Conservation (phyloP, 1,139 yeast species). For the Saccharomyces uvarum region DNA sequence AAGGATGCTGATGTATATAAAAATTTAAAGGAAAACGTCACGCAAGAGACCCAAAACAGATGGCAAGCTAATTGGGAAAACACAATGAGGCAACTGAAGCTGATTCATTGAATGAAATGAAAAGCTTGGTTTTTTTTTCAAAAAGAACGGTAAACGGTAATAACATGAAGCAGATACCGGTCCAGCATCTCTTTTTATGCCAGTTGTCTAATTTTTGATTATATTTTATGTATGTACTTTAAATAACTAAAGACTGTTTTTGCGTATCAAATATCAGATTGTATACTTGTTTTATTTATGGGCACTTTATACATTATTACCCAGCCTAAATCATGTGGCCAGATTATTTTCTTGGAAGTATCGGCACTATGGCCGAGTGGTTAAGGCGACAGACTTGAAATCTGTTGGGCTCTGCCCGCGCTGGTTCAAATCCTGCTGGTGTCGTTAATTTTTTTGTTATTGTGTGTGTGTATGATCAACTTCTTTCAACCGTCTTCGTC, state of each 20-base stretch:
- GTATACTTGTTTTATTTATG: no score
- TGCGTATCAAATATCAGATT: no score
- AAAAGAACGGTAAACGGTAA: not conserved
- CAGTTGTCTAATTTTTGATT: no score
- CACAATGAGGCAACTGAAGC: slow-evolving; percentile 21
- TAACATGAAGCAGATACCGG: not conserved
- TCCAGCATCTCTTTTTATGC: not conserved
- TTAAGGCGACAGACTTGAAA: slow-evolving; percentile 30
- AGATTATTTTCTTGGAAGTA: slow-evolving; percentile 5
- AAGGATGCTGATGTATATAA: slow-evolving; percentile 34
- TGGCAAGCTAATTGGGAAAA: slow-evolving; percentile 76
- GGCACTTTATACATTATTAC: not conserved
- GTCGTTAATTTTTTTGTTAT: slow-evolving; percentile 16
- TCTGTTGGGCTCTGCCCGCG: slow-evolving; percentile 31
- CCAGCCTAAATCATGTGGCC: not conserved
- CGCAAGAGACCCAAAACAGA: slow-evolving; percentile 52
- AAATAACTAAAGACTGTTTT: no score
- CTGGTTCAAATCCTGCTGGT: slow-evolving; percentile 29
- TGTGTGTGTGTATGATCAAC: not conserved
- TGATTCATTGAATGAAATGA: slow-evolving; percentile 11
- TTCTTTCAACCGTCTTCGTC: not conserved
- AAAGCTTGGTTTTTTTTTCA: not conserved
- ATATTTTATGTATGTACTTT: no score
- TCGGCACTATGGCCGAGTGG: slow-evolving; percentile 30
- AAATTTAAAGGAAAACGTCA: slow-evolving; percentile 58